These are phyloP conservation scores for Histomonas meleagridis DNA, from an alignment of 208 protist species.

Conservation along the genomic window DNA sequence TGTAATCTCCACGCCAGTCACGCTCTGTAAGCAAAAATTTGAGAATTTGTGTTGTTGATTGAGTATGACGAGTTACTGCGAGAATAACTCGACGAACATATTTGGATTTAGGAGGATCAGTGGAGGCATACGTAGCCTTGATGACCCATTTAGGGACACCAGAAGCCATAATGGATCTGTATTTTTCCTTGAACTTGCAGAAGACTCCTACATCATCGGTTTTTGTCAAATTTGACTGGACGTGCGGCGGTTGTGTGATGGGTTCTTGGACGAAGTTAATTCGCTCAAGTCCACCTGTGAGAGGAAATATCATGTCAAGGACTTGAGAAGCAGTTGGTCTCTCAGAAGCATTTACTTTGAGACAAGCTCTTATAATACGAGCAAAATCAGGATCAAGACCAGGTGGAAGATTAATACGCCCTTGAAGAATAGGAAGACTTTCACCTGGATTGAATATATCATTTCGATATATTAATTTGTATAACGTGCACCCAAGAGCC, in stretches of 20 bases:
- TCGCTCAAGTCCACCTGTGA: too few relatives aligned
- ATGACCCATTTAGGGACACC: background rate
- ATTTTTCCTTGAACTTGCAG: background rate
- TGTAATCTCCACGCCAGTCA: background rate
- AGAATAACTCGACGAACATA: background rate
- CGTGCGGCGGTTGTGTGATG: too few relatives aligned
- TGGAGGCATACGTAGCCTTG: background rate
- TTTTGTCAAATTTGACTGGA: too few relatives aligned
- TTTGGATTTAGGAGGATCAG: background rate
- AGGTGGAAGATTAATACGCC: background rate
- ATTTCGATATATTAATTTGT: background rate
- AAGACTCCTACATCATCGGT: too few relatives aligned
- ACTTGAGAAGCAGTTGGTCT: background rate
- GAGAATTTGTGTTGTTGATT: background rate
- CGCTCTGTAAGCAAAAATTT: background rate
- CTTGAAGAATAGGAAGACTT: background rate
- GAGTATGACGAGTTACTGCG: background rate
- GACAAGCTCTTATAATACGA: background rate
- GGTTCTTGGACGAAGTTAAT: too few relatives aligned
- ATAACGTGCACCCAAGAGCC: background rate
- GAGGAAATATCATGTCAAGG: background rate
- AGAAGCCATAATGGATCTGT: background rate
- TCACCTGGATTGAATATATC: background rate
- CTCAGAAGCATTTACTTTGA: background rate
- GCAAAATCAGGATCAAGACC: background rate